phyloP scores from a whole-genome alignment of 176 grass and related monocot genomes.

The Themeda triandra region DNA sequence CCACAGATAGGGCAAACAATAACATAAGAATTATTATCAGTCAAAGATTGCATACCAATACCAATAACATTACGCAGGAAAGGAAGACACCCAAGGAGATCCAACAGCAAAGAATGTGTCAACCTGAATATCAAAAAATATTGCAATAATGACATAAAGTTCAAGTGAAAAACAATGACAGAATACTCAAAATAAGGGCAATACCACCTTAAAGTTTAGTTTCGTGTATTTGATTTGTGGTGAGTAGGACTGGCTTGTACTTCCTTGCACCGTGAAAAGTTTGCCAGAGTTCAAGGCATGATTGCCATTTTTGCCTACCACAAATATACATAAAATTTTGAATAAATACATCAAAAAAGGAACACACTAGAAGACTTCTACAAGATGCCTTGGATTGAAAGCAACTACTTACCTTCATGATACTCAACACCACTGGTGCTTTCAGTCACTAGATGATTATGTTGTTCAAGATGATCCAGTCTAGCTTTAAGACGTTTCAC shows the following conservation, averaged over 20 bases:
- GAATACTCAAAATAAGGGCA: conserved; percentile 1
- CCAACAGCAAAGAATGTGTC: conserved; percentile 96
- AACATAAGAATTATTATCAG: conserved; percentile 25
- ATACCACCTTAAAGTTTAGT: conserved; percentile 88
- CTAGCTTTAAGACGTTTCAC: conserved; percentile 74
- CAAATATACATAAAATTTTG: conserved; percentile 16
- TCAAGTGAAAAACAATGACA: conserved; percentile 13
- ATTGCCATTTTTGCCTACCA: conserved; percentile 55
- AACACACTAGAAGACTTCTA: conserved; percentile 4
- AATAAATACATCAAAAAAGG: conserved; percentile 21
- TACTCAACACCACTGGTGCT: conserved; percentile 28
- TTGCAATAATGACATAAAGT: conserved; percentile 19
- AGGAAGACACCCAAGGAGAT: conserved; percentile 91
- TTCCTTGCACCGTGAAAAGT: conserved; percentile 21
- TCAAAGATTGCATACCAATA: conserved; percentile 64
- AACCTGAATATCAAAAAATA: conserved; percentile 59
- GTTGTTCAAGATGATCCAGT: conserved; percentile 52
- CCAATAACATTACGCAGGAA: conserved; percentile 89
- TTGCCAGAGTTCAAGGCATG: conserved; percentile 2
- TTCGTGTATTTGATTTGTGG: conserved; percentile 83
- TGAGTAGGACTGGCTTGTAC: conserved; percentile 55
- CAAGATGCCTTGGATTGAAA: conserved; percentile 24
- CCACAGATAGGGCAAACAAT: conserved; percentile 19
- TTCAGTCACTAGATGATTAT: conserved; percentile 28
- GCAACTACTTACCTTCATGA: conserved; percentile 53